Conservation (phyloP, 2,329 filamentous ascomycete genomes). For the Monilinia fructigena region DNA sequence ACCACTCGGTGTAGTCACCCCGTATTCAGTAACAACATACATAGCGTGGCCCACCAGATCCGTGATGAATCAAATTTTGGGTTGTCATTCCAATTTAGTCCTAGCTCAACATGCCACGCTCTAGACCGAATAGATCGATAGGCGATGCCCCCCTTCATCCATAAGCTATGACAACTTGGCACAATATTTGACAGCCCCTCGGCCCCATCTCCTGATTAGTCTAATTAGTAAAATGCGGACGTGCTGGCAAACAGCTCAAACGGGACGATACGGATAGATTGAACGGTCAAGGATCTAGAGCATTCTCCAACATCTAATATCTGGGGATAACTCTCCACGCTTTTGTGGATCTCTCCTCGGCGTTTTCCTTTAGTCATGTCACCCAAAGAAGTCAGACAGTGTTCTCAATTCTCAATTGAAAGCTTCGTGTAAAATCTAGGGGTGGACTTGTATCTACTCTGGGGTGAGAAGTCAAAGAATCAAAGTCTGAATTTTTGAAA, state of each 20-base stretch:
- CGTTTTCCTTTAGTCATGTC: not conserved
- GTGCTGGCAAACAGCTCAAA: not conserved
- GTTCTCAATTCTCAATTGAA: not conserved
- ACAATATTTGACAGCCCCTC: not conserved
- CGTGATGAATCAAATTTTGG: not conserved
- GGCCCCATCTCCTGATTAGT: not conserved
- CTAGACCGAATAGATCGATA: not conserved
- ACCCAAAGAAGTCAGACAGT: not conserved
- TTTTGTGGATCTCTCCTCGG: not conserved
- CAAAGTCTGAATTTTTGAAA: not conserved
- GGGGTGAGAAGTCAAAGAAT: too few relatives aligned
- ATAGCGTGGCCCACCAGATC: not conserved
- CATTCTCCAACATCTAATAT: not conserved
- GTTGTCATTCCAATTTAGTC: not conserved
- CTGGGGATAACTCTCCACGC: not conserved
- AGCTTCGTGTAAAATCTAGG: not conserved
- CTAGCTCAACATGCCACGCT: not conserved
- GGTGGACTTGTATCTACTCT: not conserved
- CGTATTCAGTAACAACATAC: not conserved
- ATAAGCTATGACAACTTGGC: constrained; percentile 10
- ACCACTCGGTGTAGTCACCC: not conserved
- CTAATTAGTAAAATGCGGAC: not conserved
- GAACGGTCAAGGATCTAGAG: not conserved
- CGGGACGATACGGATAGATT: not conserved
- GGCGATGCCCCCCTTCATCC: not conserved